Evolutionary conservation across 805 yeast genomes (phyloP).

Genomic region (Tetrapisispora namnaoensis): DNA sequence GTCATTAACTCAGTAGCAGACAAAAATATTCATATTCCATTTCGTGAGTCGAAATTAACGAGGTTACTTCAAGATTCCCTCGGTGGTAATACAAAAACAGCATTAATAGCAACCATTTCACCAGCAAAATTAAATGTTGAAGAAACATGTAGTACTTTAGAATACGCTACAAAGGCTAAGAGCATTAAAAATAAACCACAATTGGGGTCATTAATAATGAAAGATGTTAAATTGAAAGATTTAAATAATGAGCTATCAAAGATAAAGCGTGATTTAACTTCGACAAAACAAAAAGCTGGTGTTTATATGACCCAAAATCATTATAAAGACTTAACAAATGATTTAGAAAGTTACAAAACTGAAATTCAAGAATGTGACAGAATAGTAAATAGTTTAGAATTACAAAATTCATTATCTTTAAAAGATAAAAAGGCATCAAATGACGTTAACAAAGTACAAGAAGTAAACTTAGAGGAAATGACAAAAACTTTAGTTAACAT

Average conservation of each 20-base stretch:
- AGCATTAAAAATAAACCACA: slow-evolving; percentile 68
- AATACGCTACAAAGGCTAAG: slow-evolving; percentile 82
- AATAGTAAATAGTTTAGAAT: slow-evolving; percentile 31
- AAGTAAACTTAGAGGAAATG: slow-evolving; percentile 17
- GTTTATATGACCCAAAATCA: slow-evolving; percentile 52
- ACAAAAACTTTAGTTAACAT: slow-evolving; percentile 18
- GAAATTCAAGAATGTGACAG: slow-evolving; percentile 41
- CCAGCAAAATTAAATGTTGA: slow-evolving; percentile 71
- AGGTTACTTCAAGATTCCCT: slow-evolving; percentile 67
- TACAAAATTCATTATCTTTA: slow-evolving; percentile 28
- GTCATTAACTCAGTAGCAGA: slow-evolving; percentile 68
- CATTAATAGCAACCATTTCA: slow-evolving; percentile 77
- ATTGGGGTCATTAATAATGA: slow-evolving; percentile 49
- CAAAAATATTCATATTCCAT: slow-evolving; percentile 62
- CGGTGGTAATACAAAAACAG: slow-evolving; percentile 83
- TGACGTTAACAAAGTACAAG: slow-evolving; percentile 22
- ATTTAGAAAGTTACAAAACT: slow-evolving; percentile 40
- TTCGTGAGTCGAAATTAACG: slow-evolving; percentile 72
- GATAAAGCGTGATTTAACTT: slow-evolving; percentile 47
- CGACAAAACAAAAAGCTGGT: slow-evolving; percentile 57
- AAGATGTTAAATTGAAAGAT: slow-evolving; percentile 38
- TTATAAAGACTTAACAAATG: slow-evolving; percentile 42
- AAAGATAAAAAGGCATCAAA: slow-evolving; percentile 24
- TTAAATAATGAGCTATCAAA: slow-evolving; percentile 40
- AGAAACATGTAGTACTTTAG: slow-evolving; percentile 77